Evolutionary conservation across 2,329 filamentous ascomycete genomes (phyloP), one percentile per base, ranked within the genome.

Genomic region (Zalaria sp.): DNA sequence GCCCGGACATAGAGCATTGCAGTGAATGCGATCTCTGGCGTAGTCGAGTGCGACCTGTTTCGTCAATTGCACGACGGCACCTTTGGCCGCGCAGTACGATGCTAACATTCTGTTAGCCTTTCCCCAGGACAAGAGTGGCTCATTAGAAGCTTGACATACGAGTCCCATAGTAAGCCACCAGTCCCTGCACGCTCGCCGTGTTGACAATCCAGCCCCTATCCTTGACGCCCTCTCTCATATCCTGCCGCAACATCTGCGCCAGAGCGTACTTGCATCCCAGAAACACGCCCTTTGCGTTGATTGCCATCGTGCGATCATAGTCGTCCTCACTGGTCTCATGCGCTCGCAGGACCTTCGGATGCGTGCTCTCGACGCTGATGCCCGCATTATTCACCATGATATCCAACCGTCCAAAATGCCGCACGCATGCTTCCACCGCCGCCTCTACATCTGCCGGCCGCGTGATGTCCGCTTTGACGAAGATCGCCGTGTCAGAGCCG

Each of bases 61-160:
- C 5, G 67, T 69, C 35, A 72, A 54, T 34, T 61, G 55, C 6
- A 63, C 55, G 5, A 68, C 65, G 0, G 66, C 68, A 5, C 62
- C 64, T 47, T 72, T 72, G 37, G 58, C 63, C 3, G 66, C 62
- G 40, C 62, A 65, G 49, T 71, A 71, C 10, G 56, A 53, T 26
- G 61, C 58, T 56, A 44, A n/a, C 29, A 32, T 32, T 7, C 7
- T 32, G 7, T 32, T 32, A 32, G 18, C 18, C 18, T 18, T 18
- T 18, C 18, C 18, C 18, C 18, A 18, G 18, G 18, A 18, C 18
- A 18, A 18, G 18, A 18, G 18, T 18, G 18, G 18, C 18, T 18
- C 29, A 32, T 32, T n/a, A 32, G 29, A 7, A 7, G 29, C 29
- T 32, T 32, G 29, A 51, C 54, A 39, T 41, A 56, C 53, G 49